phyloP scores from a whole-genome alignment of 2,329 filamentous ascomycete genomes.

The Coniochaeta pulveracea region DNA sequence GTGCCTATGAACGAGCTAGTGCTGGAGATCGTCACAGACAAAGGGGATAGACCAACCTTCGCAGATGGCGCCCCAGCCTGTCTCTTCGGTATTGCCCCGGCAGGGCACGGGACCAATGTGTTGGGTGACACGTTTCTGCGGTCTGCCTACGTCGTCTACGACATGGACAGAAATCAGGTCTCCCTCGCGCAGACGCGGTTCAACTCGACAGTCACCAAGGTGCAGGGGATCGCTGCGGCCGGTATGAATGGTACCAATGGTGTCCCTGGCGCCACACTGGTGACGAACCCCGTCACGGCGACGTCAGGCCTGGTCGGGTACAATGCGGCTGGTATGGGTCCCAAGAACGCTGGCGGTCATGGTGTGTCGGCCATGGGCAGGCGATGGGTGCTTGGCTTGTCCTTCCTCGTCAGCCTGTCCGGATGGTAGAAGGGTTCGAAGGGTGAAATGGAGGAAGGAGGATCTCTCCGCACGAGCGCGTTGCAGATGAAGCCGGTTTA shows the following conservation, averaged over 20 bases:
- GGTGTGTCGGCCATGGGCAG: too few species aligned
- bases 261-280: slow-evolving; percentile 43
- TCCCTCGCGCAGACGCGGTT: slow-evolving; percentile 57
- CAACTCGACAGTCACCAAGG: slow-evolving; percentile 36
- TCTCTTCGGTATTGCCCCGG: slow-evolving; percentile 55
- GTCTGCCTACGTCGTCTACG: slow-evolving; percentile 66
- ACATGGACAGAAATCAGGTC: slow-evolving; percentile 60
- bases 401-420: too few species aligned
- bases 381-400: too few species aligned
- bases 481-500: too few species aligned
- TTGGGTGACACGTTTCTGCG: slow-evolving; percentile 67
- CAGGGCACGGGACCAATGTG: slow-evolving; percentile 42
- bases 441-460: too few species aligned
- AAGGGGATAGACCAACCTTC: slow-evolving; percentile 37
- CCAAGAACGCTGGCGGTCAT: too few species aligned
- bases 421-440: too few species aligned
- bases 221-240: slow-evolving; percentile 40
- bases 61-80: slow-evolving; percentile 44
- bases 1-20: slow-evolving; percentile 50
- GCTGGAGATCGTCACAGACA: slow-evolving; percentile 34
- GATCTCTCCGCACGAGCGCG: too few species aligned
- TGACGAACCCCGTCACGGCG: slow-evolving; percentile 35
- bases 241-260: slow-evolving; percentile 27
- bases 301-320: slow-evolving; percentile 26
- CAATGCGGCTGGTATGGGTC: background rate